A percentile compares a stretch with the other conserved stretches of the same genome.
These are phyloP conservation scores for Drosera spatulata DNA, from an alignment of 179 eudicot species.

Conservation along the genomic window DNA sequence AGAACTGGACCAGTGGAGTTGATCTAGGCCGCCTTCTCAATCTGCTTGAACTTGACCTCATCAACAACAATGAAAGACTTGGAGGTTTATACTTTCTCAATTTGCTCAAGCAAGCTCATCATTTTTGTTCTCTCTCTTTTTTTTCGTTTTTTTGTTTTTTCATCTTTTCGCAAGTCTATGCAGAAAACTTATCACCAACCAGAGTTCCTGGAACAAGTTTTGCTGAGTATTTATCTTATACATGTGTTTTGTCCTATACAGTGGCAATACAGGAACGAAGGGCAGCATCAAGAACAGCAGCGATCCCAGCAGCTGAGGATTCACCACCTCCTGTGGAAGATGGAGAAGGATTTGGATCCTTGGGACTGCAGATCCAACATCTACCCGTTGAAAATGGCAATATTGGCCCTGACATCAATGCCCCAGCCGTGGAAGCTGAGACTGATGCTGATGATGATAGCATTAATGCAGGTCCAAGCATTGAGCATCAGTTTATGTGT, in stretches of 20 bases:
- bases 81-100: constrained; percentile 35
- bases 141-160: too few relatives aligned
- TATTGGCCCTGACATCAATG: constrained; percentile 59
- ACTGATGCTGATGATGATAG: constrained; percentile 41
- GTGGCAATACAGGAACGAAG: constrained; percentile 79
- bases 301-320: constrained; percentile 66
- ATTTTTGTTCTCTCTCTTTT: too few relatives aligned
- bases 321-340: constrained; percentile 73
- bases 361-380: constrained; percentile 70
- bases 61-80: constrained; percentile 68
- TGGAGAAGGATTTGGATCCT: constrained; percentile 40
- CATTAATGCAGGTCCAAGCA: constrained; percentile 31
- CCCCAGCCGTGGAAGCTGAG: constrained; percentile 50
- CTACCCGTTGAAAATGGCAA: constrained; percentile 52
- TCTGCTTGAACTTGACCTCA: constrained; percentile 85
- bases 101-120: too few relatives aligned
- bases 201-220: neutral
- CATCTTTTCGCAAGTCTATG: too few relatives aligned
- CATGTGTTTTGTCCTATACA: neutral
- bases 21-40: constrained; percentile 92
- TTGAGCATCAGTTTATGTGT: constrained; percentile 89
- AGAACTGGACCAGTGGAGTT: constrained; percentile 13
- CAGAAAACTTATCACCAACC: too few relatives aligned
- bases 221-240: constrained; percentile 12
- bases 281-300: constrained; percentile 58